phyloP scores from a whole-genome alignment of 257 asterid genomes.

The Nicotiana noctiflora region DNA sequence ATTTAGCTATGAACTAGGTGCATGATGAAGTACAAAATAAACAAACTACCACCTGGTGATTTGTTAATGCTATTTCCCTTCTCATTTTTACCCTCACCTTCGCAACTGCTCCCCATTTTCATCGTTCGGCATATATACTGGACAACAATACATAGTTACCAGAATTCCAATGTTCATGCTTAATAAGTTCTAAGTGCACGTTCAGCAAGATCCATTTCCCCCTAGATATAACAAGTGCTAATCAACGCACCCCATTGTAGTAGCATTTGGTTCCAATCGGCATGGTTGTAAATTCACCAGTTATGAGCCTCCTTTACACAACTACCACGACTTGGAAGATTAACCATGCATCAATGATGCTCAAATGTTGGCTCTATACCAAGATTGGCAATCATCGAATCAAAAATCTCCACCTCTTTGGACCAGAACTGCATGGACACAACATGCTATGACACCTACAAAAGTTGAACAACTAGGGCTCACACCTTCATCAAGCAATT shows the following conservation, averaged over 20 bases:
- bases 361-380: conserved; percentile 24
- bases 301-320: conserved; percentile 32
- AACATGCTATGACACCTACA: conserved; percentile 34
- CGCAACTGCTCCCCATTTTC: conserved; percentile 41
- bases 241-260: conserved; percentile 43
- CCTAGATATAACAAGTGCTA: conserved; percentile 33
- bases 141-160: conserved; percentile 41
- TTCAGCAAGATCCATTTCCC: conserved; percentile 33
- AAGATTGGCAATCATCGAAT: conserved; percentile 16
- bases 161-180: conserved; percentile 35
- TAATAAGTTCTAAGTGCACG: conserved; percentile 31
- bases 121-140: conserved; percentile 38
- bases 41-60: conserved; percentile 25
- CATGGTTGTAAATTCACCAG: conserved; percentile 23
- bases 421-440: conserved; percentile 35
- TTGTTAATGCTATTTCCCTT: conserved; percentile 21
- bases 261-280: conserved; percentile 33
- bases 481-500: conserved; percentile 25
- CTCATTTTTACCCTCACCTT: conserved; percentile 29
- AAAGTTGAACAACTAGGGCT: conserved; percentile 32
- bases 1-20: background rate
- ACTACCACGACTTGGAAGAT: conserved; percentile 41
- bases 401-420: conserved; percentile 29
- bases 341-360: conserved; percentile 45
- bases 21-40: background rate